Percentiles rank a stretch among this genome's conserved stretches.
Conservation (phyloP, 176 grass and related monocot species). For the Rhipidocladum racemiflorum region DNA sequence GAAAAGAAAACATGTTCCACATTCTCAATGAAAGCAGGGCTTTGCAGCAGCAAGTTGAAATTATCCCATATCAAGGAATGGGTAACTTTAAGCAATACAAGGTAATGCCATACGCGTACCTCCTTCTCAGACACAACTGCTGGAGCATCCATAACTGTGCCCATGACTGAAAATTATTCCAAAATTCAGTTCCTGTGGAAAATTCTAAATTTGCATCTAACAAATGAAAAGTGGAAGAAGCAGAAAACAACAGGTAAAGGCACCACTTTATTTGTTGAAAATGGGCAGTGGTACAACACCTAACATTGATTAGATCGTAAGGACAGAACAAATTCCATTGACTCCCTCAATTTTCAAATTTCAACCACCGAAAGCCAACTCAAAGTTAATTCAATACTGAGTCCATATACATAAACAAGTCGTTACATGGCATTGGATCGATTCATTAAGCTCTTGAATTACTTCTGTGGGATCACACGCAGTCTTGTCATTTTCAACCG, state of each 20-base stretch:
- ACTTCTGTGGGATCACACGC: neutral
- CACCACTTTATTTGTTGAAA: neutral
- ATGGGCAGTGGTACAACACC: neutral
- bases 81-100: neutral
- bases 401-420: neutral
- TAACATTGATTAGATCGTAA: neutral
- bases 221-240: neutral
- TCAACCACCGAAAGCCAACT: neutral
- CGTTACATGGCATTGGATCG: neutral
- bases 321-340: neutral
- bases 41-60: neutral
- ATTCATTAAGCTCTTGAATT: neutral
- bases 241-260: neutral
- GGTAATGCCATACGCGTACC: neutral
- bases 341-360: neutral
- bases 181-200: neutral
- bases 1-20: neutral
- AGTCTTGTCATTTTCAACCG: neutral
- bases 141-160: constrained; percentile 52
- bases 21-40: neutral
- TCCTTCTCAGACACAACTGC: constrained; percentile 25
- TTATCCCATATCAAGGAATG: neutral
- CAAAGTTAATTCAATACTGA: neutral
- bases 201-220: neutral
- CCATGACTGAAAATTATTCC: constrained; percentile 37